phyloP scores from a whole-genome alignment of 768 basidiomycete genomes.

The Stropharia rugosoannulata region DNA sequence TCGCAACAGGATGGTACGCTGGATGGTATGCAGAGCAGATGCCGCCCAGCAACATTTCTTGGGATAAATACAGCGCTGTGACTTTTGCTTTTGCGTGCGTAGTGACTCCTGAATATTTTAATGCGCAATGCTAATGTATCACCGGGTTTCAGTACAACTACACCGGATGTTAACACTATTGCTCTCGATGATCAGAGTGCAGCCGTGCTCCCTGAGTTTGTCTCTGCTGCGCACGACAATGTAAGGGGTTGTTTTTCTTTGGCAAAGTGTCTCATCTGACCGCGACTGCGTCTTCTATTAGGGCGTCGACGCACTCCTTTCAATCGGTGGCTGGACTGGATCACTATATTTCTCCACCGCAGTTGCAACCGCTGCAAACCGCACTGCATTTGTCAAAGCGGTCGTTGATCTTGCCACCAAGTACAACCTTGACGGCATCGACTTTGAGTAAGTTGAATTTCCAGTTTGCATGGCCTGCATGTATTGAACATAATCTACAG shows the following conservation, averaged over 20 bases:
- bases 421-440: conserved; percentile 60
- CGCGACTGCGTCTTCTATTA: conserved; percentile 21
- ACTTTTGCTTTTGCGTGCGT: conserved; percentile 51
- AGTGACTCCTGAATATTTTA: neutral
- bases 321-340: conserved; percentile 75
- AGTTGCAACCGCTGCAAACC: conserved; percentile 54
- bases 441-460: conserved; percentile 42
- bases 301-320: conserved; percentile 55
- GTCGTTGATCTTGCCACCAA: conserved; percentile 44
- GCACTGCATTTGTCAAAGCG: conserved; percentile 66
- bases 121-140: neutral
- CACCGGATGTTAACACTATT: conserved; percentile 30
- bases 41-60: conserved; percentile 44
- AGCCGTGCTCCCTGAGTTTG: conserved; percentile 52
- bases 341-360: conserved; percentile 60
- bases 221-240: conserved; percentile 42
- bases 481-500: conserved; percentile 21
- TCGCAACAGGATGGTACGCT: conserved; percentile 57
- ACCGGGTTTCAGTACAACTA: conserved; percentile 29
- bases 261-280: neutral
- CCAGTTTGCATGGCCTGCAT: neutral
- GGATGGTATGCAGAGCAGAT: conserved; percentile 45
- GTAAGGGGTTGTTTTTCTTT: conserved; percentile 21
- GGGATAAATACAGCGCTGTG: conserved; percentile 51
- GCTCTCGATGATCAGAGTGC: conserved; percentile 42